These are phyloP conservation scores for Saccharomycopsis fibuligera DNA, from an alignment of 805 yeast genomes.

Conservation along the genomic window DNA sequence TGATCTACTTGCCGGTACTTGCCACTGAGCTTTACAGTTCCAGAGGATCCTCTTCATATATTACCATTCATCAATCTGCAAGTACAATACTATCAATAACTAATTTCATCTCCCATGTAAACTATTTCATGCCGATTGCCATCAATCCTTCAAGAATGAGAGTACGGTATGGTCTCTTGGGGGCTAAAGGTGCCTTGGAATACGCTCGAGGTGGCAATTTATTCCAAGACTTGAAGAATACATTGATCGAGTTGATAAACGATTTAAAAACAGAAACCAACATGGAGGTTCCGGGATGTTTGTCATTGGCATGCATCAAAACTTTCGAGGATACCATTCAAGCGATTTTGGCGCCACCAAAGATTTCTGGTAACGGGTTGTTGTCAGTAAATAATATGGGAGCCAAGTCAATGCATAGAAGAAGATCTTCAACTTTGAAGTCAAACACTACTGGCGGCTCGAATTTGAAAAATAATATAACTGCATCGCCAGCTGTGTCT, in stretches of 20 bases:
- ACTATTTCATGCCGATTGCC: slow-evolving; percentile 53
- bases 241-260: slow-evolving; percentile 44
- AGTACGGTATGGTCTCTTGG: slow-evolving; percentile 55
- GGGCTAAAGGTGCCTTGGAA: slow-evolving; percentile 73
- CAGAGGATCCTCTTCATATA: slow-evolving; percentile 49
- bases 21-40: slow-evolving; percentile 35
- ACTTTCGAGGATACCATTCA: slow-evolving; percentile 55
- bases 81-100: slow-evolving; percentile 52
- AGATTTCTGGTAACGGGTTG: slow-evolving; percentile 17
- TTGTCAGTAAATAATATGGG: too few relatives aligned
- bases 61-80: slow-evolving; percentile 63
- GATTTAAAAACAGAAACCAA: slow-evolving; percentile 46
- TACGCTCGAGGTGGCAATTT: slow-evolving; percentile 79
- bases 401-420: background rate
- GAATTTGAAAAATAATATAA: background rate
- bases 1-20: slow-evolving; percentile 60
- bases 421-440: background rate
- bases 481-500: background rate
- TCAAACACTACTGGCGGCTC: background rate
- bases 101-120: slow-evolving; percentile 33
- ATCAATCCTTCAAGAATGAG: slow-evolving; percentile 55
- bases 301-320: slow-evolving; percentile 50
- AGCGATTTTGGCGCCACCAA: slow-evolving; percentile 51
- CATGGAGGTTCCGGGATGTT: slow-evolving; percentile 52
- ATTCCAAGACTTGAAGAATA: slow-evolving; percentile 58